Percentiles rank a stretch among this genome's conserved stretches.
Conservation (phyloP, 306 rosid genomes). For the Cyclanthera cordifolia region DNA sequence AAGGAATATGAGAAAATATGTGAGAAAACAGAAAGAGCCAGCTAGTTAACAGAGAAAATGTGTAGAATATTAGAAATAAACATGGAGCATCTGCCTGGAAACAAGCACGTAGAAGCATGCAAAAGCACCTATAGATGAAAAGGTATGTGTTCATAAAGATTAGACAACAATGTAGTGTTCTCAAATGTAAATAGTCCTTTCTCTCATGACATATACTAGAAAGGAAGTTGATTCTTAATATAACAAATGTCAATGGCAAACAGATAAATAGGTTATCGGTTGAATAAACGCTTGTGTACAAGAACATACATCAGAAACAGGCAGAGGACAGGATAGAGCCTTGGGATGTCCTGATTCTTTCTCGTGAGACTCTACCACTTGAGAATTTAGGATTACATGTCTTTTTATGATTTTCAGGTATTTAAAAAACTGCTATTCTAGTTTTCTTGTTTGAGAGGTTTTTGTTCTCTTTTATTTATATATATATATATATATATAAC, state of each 20-base stretch:
- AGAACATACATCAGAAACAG: background rate
- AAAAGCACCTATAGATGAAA: background rate
- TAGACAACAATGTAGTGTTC: no score
- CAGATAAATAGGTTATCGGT: background rate
- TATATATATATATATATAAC: no score
- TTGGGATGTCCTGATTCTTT: background rate
- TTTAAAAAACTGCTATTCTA: background rate
- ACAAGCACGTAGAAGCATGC: background rate
- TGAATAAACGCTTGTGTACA: background rate
- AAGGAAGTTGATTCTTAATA: background rate
- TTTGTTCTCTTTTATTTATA: background rate
- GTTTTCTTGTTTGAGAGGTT: background rate
- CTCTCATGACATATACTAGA: background rate
- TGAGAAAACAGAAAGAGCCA: background rate
- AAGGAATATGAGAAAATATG: background rate
- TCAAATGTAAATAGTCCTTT: background rate
- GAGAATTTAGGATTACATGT: background rate
- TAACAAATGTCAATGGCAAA: background rate
- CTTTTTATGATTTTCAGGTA: background rate
- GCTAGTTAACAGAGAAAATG: background rate
- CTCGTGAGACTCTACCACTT: background rate
- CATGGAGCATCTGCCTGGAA: background rate
- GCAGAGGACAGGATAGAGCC: background rate
- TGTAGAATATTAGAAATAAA: background rate
- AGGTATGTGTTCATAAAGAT: background rate